Evolutionary conservation across 306 rosid species (phyloP).

Genomic region (Vicia villosa): DNA sequence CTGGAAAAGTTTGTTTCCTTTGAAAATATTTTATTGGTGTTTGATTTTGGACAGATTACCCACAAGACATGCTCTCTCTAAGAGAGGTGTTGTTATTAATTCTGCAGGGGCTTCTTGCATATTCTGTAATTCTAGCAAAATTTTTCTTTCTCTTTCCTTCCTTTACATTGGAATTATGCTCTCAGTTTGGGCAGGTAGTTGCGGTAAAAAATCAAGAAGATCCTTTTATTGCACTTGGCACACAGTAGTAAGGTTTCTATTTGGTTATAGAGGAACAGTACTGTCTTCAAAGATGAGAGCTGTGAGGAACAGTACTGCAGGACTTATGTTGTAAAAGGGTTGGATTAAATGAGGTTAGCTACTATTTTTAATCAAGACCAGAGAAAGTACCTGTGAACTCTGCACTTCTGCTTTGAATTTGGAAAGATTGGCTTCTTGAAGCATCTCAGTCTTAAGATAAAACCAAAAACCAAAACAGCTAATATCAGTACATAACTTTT

Average conservation of each 20-base stretch:
- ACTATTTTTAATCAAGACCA: no score
- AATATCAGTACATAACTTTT: background rate
- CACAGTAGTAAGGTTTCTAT: background rate
- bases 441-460: constrained; percentile 60
- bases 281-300: background rate
- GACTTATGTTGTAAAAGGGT: background rate
- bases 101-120: background rate
- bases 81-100: background rate
- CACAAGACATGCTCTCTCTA: background rate
- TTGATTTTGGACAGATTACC: background rate
- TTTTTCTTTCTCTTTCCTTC: background rate
- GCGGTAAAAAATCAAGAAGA: background rate
- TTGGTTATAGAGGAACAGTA: background rate
- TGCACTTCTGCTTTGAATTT: constrained; percentile 93
- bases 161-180: background rate
- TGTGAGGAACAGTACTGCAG: background rate
- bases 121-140: background rate
- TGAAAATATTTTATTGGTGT: background rate
- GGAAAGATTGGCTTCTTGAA: constrained; percentile 77
- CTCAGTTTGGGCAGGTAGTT: background rate
- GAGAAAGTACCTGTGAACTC: constrained; percentile 71
- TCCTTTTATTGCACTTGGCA: background rate
- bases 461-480: constrained; percentile 14
- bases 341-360: background rate
- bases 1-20: background rate